Percentiles rank a stretch among this genome's conserved stretches.
phyloP scores from a whole-genome alignment of 148 eudicot species.

The Vaccinium darrowii region DNA sequence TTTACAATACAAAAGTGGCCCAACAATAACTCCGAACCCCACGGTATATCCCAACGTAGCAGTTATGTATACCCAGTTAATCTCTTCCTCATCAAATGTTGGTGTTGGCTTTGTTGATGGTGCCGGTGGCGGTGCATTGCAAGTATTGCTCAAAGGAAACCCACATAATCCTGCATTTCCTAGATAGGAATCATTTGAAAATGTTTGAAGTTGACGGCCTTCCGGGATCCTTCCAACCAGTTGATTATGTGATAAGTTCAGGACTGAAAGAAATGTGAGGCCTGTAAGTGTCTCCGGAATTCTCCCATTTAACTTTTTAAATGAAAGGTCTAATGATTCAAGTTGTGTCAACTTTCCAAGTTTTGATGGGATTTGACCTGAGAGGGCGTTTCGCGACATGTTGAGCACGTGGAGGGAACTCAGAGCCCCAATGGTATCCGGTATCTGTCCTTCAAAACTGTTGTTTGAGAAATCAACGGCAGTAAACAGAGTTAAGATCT shows the following conservation, averaged over 20 bases:
- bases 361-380: slow-evolving; percentile 33
- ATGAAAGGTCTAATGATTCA: slow-evolving; percentile 3
- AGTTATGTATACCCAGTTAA: too few relatives aligned
- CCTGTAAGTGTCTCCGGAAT: slow-evolving; percentile 28
- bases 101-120: background rate
- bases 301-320: slow-evolving; percentile 20
- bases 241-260: slow-evolving; percentile 38
- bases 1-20: too few relatives aligned
- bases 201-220: slow-evolving; percentile 26
- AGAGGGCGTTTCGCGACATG: slow-evolving; percentile 33
- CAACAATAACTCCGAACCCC: too few relatives aligned
- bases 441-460: slow-evolving; percentile 35
- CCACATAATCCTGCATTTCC: slow-evolving; percentile 37
- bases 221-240: slow-evolving; percentile 31
- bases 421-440: slow-evolving; percentile 22
- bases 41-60: too few relatives aligned
- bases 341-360: slow-evolving; percentile 25
- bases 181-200: slow-evolving; percentile 16
- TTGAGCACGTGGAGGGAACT: slow-evolving; percentile 36
- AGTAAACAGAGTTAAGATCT: slow-evolving; percentile 40
- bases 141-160: slow-evolving; percentile 10
- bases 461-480: slow-evolving; percentile 45
- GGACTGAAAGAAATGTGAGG: slow-evolving; percentile 30
- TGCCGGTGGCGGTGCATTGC: background rate
- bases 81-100: too few relatives aligned